Conservation (phyloP, 345 rosid species). For the Melaleuca quinquenervia region DNA sequence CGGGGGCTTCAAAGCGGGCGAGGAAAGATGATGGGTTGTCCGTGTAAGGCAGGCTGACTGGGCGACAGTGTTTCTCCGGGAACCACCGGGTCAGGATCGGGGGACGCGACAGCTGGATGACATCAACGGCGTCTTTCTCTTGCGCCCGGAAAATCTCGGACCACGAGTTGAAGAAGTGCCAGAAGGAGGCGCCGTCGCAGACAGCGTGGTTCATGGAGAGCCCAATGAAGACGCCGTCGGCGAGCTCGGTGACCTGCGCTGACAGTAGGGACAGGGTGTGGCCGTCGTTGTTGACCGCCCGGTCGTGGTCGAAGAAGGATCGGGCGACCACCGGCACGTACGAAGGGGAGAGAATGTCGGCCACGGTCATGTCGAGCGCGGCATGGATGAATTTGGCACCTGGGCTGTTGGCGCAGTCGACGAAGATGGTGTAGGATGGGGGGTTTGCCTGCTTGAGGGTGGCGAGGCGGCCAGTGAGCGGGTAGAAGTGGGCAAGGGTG, state of each 20-base stretch:
- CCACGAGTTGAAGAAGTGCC: conserved; percentile 60
- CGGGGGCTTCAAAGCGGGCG: conserved; percentile 24
- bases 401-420: conserved; percentile 41
- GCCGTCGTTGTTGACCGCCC: conserved; percentile 49
- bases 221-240: conserved; percentile 65
- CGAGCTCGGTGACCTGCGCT: conserved; percentile 51
- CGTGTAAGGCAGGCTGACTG: conserved; percentile 35
- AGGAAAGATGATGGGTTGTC: conserved; percentile 32
- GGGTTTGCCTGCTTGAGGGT: conserved; percentile 13
- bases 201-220: conserved; percentile 51
- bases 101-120: conserved; percentile 20
- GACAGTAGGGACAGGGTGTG: conserved; percentile 41
- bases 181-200: conserved; percentile 63
- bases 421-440: conserved; percentile 26
- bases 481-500: conserved; percentile 62
- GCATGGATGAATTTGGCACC: conserved; percentile 45
- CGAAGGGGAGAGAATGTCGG: conserved; percentile 34
- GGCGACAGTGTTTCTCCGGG: conserved; percentile 34
- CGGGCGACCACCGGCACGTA: conserved; percentile 51
- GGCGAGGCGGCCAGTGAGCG: conserved; percentile 53
- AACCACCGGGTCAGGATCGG: conserved; percentile 44
- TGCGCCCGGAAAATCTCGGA: conserved; percentile 49
- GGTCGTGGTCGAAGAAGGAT: conserved; percentile 60
- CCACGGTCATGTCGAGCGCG: conserved; percentile 18
- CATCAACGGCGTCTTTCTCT: not conserved